phyloP scores from a whole-genome alignment of 441 rosid species.

The Raphanus hybrid region DNA sequence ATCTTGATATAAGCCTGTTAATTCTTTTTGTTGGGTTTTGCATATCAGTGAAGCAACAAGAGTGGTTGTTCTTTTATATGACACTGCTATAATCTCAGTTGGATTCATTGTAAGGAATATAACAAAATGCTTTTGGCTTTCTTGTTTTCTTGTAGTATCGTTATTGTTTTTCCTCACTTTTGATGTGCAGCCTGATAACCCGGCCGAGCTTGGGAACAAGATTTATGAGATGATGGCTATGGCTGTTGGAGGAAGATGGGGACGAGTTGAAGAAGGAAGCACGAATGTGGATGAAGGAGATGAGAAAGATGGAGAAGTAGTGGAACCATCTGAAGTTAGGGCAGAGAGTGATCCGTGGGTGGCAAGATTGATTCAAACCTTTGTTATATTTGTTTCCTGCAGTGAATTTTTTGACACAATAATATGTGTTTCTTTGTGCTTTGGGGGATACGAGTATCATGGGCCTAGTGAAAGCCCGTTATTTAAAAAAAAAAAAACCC shows the following conservation, averaged over 20 bases:
- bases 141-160: neutral
- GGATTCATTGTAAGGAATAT: conserved; percentile 77
- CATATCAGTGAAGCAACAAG: conserved; percentile 66
- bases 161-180: neutral
- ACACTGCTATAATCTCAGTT: conserved; percentile 91
- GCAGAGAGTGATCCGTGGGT: conserved; percentile 73
- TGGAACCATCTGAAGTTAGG: conserved; percentile 93
- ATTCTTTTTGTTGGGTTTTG: no score
- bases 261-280: conserved; percentile 60
- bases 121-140: neutral
- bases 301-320: conserved; percentile 46
- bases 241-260: conserved; percentile 99
- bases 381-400: neutral
- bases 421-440: neutral
- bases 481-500: no score
- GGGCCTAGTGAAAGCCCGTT: conserved; percentile 15
- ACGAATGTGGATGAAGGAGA: conserved; percentile 29
- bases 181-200: conserved; percentile 83
- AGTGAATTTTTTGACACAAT: conserved; percentile 14
- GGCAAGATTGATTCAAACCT: conserved; percentile 59
- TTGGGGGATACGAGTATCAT: conserved; percentile 9
- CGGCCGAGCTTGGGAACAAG: conserved; percentile 90
- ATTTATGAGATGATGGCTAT: conserved; percentile 97
- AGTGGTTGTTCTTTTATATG: conserved; percentile 92
- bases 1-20: no score